Conservation (phyloP, 345 rosid species). For the Corchorus olitorius region DNA sequence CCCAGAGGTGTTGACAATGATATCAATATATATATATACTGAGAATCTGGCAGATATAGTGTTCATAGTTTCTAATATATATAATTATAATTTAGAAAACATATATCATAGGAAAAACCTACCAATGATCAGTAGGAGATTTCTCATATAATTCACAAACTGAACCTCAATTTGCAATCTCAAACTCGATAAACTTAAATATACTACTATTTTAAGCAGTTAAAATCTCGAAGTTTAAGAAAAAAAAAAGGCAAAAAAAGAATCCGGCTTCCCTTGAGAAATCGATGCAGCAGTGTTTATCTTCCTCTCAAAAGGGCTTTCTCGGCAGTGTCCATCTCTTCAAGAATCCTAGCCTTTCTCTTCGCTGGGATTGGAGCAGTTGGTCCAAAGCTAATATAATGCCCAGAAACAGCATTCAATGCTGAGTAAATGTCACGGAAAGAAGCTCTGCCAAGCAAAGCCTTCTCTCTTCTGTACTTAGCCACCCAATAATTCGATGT, state of each 20-base stretch:
- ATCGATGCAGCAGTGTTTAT: constrained; percentile 20
- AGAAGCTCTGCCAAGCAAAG: constrained; percentile 73
- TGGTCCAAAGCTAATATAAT: constrained; percentile 94
- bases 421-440: constrained; percentile 90
- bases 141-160: constrained; percentile 23
- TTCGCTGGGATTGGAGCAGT: constrained; percentile 83
- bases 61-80: background rate
- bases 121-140: background rate
- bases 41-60: background rate
- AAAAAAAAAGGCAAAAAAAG: background rate
- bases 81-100: background rate
- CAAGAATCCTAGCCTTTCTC: constrained; percentile 85
- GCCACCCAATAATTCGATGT: constrained; percentile 92
- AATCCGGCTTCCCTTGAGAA: background rate
- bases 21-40: background rate
- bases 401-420: constrained; percentile 86
- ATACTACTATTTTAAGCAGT: background rate
- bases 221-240: constrained; percentile 5
- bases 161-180: constrained; percentile 25
- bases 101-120: background rate
- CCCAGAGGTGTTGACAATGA: background rate
- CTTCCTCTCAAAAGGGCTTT: constrained; percentile 79
- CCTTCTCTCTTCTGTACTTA: constrained; percentile 89
- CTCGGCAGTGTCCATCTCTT: constrained; percentile 92
- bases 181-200: constrained; percentile 14